These are phyloP conservation scores for Cryphonectria carpinicola DNA, from an alignment of 2,329 filamentous ascomycete species.

Conservation along the genomic window DNA sequence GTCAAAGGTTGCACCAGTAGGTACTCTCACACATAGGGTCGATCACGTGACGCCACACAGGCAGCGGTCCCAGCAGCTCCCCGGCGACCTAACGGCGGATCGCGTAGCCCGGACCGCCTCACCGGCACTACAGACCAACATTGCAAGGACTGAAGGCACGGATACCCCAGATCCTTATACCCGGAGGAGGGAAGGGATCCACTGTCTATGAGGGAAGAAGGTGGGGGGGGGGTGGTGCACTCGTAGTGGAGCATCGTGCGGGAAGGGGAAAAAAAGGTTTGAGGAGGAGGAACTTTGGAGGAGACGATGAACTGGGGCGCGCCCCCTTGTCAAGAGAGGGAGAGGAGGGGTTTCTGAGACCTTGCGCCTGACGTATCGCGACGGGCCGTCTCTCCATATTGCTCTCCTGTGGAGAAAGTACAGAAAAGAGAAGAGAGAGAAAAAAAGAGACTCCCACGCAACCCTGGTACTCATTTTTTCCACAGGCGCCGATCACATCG, in stretches of 20 bases:
- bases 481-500: neutral
- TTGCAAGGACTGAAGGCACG: neutral
- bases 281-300: neutral
- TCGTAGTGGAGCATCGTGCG: neutral
- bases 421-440: too few species aligned
- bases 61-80: neutral
- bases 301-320: neutral
- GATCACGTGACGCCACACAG: neutral
- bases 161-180: neutral
- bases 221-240: neutral
- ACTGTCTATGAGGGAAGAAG: neutral
- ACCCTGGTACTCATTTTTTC: neutral
- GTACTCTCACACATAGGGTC: neutral
- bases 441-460: neutral
- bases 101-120: neutral
- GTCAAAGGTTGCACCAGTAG: neutral
- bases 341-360: neutral
- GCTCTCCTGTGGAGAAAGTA: neutral
- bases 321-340: neutral
- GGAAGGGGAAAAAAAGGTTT: neutral
- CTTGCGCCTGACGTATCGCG: slow-evolving; percentile 9
- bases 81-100: neutral
- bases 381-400: slow-evolving; percentile 30
- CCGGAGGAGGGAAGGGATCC: neutral
- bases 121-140: neutral